phyloP scores from a whole-genome alignment of 805 yeast genomes.

The Lipomyces sp. region DNA sequence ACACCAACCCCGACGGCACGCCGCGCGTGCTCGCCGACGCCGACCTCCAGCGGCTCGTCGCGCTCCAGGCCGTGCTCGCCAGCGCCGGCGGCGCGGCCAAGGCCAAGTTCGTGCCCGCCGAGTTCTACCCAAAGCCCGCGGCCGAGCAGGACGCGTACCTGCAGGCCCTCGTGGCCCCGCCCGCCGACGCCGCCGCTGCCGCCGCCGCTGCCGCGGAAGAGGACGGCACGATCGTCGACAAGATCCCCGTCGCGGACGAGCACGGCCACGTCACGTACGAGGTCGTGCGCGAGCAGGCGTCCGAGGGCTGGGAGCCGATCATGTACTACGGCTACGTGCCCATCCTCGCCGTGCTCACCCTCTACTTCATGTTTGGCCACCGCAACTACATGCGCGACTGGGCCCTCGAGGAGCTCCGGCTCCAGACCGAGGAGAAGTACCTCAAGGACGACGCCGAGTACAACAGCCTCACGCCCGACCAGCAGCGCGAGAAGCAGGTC shows the following conservation, averaged over 20 bases:
- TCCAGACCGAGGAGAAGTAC: conserved; percentile 68
- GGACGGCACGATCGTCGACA: conserved; percentile 69
- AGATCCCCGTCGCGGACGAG: conserved; percentile 78
- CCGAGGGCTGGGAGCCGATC: conserved; percentile 82
- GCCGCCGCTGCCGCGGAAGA: conserved; percentile 24
- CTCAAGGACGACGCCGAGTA: conserved; percentile 50
- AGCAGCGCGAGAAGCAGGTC: conserved; percentile 66
- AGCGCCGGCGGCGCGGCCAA: background rate
- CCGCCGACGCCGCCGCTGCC: background rate
- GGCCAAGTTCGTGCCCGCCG: background rate
- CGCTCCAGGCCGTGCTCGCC: conserved; percentile 52
- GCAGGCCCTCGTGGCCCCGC: background rate
- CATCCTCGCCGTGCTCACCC: conserved; percentile 56
- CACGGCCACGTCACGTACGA: conserved; percentile 77
- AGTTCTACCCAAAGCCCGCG: conserved; percentile 2
- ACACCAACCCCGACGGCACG: conserved; percentile 72
- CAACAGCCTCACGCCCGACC: conserved; percentile 47
- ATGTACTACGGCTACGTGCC: conserved; percentile 74
- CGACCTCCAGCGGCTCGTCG: conserved; percentile 4
- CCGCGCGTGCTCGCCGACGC: conserved; percentile 62
- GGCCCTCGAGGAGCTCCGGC: conserved; percentile 79
- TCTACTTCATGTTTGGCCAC: conserved; percentile 49
- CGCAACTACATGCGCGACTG: conserved; percentile 54
- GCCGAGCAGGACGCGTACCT: conserved; percentile 1
- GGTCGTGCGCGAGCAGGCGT: conserved; percentile 66